Evolutionary conservation across 805 yeast genomes (phyloP), one percentile per base, ranked within the genome.

Genomic region (Starmerella geochares): DNA sequence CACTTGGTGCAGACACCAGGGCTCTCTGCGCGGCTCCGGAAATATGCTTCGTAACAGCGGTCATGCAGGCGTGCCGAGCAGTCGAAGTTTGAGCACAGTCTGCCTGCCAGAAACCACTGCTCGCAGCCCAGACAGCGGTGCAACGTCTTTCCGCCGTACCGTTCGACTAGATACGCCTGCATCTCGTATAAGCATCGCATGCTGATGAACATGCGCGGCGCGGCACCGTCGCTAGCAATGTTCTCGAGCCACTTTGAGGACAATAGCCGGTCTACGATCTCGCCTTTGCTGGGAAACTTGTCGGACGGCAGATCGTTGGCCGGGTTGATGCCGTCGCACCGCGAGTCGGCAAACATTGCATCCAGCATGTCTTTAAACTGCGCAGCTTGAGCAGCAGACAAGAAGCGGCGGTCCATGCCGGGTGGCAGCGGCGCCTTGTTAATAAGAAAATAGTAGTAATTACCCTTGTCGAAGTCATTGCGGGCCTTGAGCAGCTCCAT

Each of bases 21-120:
- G 13, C 28, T 14, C 17, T 23, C 16, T 6, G 35, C 45, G 11
- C 20, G 20, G 37, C 32, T 33, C 8, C 23, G 19, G 48, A 49
- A 54, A 38, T 36, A 55, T 10, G 51, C 49, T 3, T 38, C 48
- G 41, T 54, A 56, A 46, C 59, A 56, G n/a, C 51, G 47, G 7
- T 28, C 47, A 17, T 56, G 59, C 7, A 56, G 44, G 7, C 59
- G 48, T 11, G 50, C 55, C 4, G 24, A 11, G 39, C 59, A 56
- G 13, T 7, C 27, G 17, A 2, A 2, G 32, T 55, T 56, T 1
- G 43, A 13, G 45, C 59, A 56, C 13, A 57, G 46, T 3, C 29
- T 10, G 13, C 59, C 59, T 27, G 46, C 31, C 3, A 56, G 46
- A 8, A 56, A 29, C 54, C 53, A 54, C 29, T 47, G 24, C 21